Conservation (phyloP, 1,139 yeast genomes). For the Petasospora rhodanensis region DNA sequence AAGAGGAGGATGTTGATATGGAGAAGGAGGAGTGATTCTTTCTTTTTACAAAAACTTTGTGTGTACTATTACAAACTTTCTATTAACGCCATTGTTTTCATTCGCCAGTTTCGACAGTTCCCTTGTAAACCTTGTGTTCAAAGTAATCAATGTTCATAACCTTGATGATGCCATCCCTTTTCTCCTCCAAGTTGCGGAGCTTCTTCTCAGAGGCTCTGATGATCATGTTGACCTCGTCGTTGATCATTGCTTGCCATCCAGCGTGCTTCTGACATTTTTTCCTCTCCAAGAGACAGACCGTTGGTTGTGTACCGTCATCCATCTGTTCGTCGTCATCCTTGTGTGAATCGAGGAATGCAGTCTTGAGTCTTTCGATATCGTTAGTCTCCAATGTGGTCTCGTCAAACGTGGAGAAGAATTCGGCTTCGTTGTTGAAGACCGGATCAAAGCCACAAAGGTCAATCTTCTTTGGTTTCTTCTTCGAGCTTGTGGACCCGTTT, state of each 20-base stretch:
- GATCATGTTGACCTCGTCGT: conserved; percentile 39
- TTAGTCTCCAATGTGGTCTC: conserved; percentile 1
- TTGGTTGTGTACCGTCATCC: conserved; percentile 9
- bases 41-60: no score
- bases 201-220: conserved; percentile 33
- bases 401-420: conserved; percentile 9
- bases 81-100: no score
- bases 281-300: conserved; percentile 55
- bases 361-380: conserved; percentile 1
- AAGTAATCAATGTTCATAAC: conserved; percentile 36
- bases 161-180: conserved; percentile 31
- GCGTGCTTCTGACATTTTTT: conserved; percentile 62
- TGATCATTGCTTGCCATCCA: conserved; percentile 58
- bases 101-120: no score
- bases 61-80: no score
- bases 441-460: conserved; percentile 30
- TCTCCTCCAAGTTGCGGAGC: conserved; percentile 21
- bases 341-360: not conserved
- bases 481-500: conserved; percentile 1
- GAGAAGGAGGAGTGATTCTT: no score
- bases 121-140: no score
- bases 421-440: conserved; percentile 23
- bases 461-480: conserved; percentile 18
- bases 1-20: conserved; percentile 24
- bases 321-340: conserved; percentile 15